Evolutionary conservation across 139 green algal species (phyloP), one percentile per base, ranked within the genome.

Genomic region (Chlorella sp.): DNA sequence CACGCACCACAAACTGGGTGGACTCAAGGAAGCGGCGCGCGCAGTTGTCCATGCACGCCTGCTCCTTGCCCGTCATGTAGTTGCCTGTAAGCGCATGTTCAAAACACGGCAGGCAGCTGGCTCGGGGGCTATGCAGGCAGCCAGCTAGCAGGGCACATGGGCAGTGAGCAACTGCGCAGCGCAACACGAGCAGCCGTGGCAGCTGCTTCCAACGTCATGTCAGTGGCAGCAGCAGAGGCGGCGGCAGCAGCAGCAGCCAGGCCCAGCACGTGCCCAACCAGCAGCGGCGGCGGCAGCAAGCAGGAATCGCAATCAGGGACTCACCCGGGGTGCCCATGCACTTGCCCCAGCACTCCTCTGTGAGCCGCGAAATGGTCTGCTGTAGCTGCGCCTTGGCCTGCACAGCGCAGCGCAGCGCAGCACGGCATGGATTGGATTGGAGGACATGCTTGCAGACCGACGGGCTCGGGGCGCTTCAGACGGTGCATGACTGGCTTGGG

Each of bases 321-420:
- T 44, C 74, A 79, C 87, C 87, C 46, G 87, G 84, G 64, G 65
- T 85, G 54, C 77, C 76, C 17, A 91, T 76, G 54, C 87, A 91
- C 73, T 88, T 91, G 56, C 84, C 67, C 84, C 84, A 91, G 80
- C 87, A 91, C 70, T 89, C 84, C 40, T 91, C 87, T n/a, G 87
- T 91, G 26, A 91, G 68, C 41, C 84, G 73, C 20, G 87, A 79
- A 58, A 91, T 80, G 2, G 87, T 91, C 54, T 89, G 87, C 79
- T 91, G 87, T n/a, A 91, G 48, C 81, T 90, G 77, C 56, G 76
- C 73, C 65, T 88, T 85, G 54, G 81, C 81, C 54, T 60, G 51
- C 51, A 16, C 16, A 24, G 51, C 51, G 16, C 24, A 16, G 51
- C 14, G 51, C 13, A 16, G 51, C 16, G 16, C n/a, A n/a, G n/a